Conservation (phyloP, 345 rosid genomes). For the rapeseed (Brassica napus) region Da-Ae NC_063445.1:807501-808000, state of each 20-base stretch:
- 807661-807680: not conserved
- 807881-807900: too few species aligned
- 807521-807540: not conserved
- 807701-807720: not conserved
- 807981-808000: not conserved
- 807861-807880: too few species aligned
- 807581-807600: not conserved
- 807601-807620: not conserved
- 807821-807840: too few species aligned
- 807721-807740: too few species aligned
- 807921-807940: too few species aligned
- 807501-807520: not conserved
- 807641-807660: not conserved
- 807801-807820: too few species aligned
- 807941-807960: not conserved
- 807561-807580: not conserved
- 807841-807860: too few species aligned
- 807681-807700: not conserved
- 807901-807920: too few species aligned
- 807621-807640: not conserved
- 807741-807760: too few species aligned
- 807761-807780: not conserved
- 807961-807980: too few species aligned
- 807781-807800: too few species aligned
- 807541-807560: not conserved